A percentile compares a stretch with the other conserved stretches of the same genome.
Conservation (phyloP, 139 green algal genomes). For the Picochlorum sp. region DNA sequence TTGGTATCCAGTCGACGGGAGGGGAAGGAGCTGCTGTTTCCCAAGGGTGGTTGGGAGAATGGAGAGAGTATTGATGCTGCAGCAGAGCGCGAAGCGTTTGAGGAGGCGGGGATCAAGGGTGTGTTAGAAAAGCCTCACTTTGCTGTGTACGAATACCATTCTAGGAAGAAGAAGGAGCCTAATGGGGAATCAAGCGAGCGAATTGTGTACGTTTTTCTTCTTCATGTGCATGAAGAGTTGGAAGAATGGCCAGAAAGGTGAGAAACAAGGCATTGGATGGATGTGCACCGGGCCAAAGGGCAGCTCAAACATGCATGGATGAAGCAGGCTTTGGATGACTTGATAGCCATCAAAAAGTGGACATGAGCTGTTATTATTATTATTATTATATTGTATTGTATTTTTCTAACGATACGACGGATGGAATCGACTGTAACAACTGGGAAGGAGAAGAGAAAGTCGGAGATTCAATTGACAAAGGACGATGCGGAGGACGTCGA, state of each 20-base stretch:
- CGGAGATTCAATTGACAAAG: conserved; percentile 52
- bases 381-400: conserved; percentile 8
- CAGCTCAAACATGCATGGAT: conserved; percentile 61
- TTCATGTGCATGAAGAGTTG: conserved; percentile 79
- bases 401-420: conserved; percentile 27
- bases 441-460: conserved; percentile 44
- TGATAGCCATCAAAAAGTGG: neutral
- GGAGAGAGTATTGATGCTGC: conserved; percentile 80
- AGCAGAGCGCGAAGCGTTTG: conserved; percentile 76
- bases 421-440: conserved; percentile 37
- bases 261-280: too few relatives aligned
- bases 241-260: conserved; percentile 66
- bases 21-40: conserved; percentile 70
- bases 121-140: conserved; percentile 66
- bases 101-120: conserved; percentile 84
- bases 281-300: too few relatives aligned
- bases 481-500: conserved; percentile 31
- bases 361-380: neutral
- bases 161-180: conserved; percentile 21
- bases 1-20: conserved; percentile 58
- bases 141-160: conserved; percentile 45
- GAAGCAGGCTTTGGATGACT: conserved; percentile 49
- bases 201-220: conserved; percentile 67
- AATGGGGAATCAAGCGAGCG: conserved; percentile 24
- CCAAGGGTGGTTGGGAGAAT: conserved; percentile 89